Evolutionary conservation across 2,329 filamentous ascomycete species (phyloP), one percentile per base, ranked within the genome.

Genomic region (Chrysosporium queenslandicum): DNA sequence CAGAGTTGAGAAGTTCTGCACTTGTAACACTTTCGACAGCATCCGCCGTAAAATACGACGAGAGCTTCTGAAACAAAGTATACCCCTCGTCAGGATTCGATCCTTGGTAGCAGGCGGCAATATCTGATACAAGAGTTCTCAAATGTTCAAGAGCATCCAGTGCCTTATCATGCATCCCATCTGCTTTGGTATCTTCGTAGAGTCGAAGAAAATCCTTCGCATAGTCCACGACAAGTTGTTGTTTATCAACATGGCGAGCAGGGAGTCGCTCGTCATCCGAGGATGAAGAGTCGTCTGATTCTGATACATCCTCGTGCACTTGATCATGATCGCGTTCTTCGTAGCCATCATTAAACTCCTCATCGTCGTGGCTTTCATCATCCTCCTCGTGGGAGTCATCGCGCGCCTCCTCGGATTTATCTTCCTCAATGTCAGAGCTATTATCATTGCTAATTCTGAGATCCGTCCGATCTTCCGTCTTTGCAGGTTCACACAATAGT

Each of bases 11-110:
- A 29, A 98, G 74, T 66, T 98, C 92, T 45, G 91, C 90, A 68
- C 92, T 98, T 0, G 92, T 98, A 50, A 96, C 90, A 65, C 88
- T 94, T 63, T 95, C 86, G 50, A 95, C 70, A 1, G 92, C 85
- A 68, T 96, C 87, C 0, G 85, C 83, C 61, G 94, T 85, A 61
- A 98, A 98, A 63, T 92, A 90, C 2, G 79, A 78, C 0, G 89
- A 87, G 53, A 98, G 73, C 47, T 78, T 80, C 29, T 76, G 74
- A 68, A 97, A 97, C 0, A 95, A 73, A 2, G 76, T 71, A 29
- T 76, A 73, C 9, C 86, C 87, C 37, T 78, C 58, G 6, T 65
- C 63, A 29, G 40, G n/a, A 23, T 32, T n/a, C 2, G 66, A 55
- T 6, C 64, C 61, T 36, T 83, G 71, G 65, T 91, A 94, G 63